Conservation (phyloP, 768 basidiomycete species). For the Leucosporidium creatinivorum region DNA sequence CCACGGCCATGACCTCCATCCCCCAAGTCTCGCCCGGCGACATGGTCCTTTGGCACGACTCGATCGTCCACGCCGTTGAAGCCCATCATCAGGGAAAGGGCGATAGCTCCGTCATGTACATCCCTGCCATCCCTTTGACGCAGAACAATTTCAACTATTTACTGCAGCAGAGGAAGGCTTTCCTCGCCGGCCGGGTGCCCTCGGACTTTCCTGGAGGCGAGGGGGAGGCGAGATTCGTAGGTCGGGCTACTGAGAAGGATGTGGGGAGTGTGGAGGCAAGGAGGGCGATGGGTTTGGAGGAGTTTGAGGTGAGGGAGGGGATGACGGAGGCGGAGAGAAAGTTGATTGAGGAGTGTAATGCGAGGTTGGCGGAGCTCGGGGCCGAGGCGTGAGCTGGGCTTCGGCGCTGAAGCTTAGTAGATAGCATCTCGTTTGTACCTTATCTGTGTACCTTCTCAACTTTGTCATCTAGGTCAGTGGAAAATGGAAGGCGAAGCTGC, state of each 20-base stretch:
- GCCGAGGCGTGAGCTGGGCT: no score
- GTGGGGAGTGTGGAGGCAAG: neutral
- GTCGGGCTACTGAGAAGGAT: constrained; percentile 2
- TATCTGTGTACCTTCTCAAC: no score
- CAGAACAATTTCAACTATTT: constrained; percentile 9
- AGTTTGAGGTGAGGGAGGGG: neutral
- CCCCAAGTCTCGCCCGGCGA: constrained; percentile 58
- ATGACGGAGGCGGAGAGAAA: no score
- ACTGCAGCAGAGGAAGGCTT: constrained; percentile 6
- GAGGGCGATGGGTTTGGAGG: constrained; percentile 11
- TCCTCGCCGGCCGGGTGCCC: constrained; percentile 3
- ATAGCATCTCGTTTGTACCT: no score
- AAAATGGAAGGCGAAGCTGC: no score
- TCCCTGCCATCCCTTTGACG: constrained; percentile 32
- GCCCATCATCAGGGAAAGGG: constrained; percentile 29
- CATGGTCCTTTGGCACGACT: constrained; percentile 48
- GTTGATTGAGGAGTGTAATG: no score
- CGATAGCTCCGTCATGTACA: constrained; percentile 37
- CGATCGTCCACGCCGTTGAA: constrained; percentile 35
- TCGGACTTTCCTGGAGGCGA: constrained; percentile 25
- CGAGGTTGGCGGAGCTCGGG: no score
- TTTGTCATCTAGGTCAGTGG: no score
- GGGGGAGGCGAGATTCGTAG: constrained; percentile 18
- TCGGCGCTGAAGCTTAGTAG: no score
- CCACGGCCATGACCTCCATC: constrained; percentile 54